A percentile compares a stretch with the other conserved stretches of the same genome.
phyloP scores from a whole-genome alignment of 2,329 filamentous ascomycete genomes.

The Penicillium fuscoglaucum region DNA sequence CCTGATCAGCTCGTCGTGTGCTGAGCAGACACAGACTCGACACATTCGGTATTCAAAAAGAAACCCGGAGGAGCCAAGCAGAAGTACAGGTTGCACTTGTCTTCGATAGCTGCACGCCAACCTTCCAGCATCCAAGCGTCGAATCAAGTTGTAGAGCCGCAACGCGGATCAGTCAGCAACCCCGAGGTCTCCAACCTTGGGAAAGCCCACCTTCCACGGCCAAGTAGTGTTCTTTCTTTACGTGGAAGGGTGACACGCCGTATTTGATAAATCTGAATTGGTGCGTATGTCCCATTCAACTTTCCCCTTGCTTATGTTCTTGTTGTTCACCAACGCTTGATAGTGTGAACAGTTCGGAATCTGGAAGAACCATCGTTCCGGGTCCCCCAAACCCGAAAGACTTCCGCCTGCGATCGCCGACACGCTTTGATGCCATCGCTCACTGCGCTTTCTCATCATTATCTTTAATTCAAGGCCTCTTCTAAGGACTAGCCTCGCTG shows the following conservation, averaged over 20 bases:
- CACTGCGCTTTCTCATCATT: constrained; percentile 16
- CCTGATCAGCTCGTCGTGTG: constrained; percentile 1
- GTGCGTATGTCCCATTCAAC: constrained; percentile 18
- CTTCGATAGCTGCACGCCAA: constrained; percentile 5
- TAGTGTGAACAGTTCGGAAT: constrained; percentile 7
- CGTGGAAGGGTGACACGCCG: not conserved
- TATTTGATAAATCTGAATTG: constrained; percentile 13
- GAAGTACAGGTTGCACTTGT: constrained; percentile 8
- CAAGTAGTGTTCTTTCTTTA: constrained; percentile 5
- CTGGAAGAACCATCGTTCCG: constrained; percentile 39
- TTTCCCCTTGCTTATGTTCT: constrained; percentile 19
- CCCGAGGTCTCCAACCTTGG: not conserved
- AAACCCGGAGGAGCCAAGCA: not conserved
- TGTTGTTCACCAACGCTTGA: constrained; percentile 12
- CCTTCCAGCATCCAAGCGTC: constrained; percentile 9
- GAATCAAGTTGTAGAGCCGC: constrained; percentile 26
- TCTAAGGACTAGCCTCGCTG: constrained; percentile 12
- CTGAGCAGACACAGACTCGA: not conserved
- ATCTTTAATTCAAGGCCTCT: constrained; percentile 13
- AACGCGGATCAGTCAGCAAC: constrained; percentile 9
- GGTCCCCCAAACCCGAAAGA: constrained; percentile 30
- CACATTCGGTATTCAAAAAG: not conserved
- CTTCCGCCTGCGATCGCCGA: constrained; percentile 31
- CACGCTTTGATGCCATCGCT: constrained; percentile 26
- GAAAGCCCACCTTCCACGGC: not conserved